A percentile compares a stretch with the other conserved stretches of the same genome.
Evolutionary conservation across 148 eudicot genomes (phyloP).

Genomic region (Salicornia ramosissima): DNA sequence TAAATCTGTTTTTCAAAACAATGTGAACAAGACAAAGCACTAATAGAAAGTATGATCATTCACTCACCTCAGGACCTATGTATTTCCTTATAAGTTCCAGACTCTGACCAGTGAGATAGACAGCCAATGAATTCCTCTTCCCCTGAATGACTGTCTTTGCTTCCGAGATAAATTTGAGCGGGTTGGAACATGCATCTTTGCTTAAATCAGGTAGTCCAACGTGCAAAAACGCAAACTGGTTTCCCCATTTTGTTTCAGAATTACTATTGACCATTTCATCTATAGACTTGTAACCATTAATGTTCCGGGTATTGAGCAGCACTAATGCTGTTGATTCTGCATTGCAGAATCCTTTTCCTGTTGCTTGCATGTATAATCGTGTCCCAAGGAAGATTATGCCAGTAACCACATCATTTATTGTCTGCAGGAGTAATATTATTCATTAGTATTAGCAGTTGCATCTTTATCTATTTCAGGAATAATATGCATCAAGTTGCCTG

Average conservation of each 20-base stretch:
- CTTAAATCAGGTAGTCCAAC: slow-evolving; percentile 46
- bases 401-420: slow-evolving; percentile 63
- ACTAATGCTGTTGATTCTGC: slow-evolving; percentile 68
- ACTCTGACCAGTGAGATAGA: slow-evolving; percentile 61
- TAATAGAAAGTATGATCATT: background rate
- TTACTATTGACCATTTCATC: slow-evolving; percentile 58
- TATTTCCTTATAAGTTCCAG: slow-evolving; percentile 47
- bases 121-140: slow-evolving; percentile 63
- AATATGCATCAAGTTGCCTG: too few species aligned
- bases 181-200: slow-evolving; percentile 21
- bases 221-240: slow-evolving; percentile 76
- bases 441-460: background rate
- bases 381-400: slow-evolving; percentile 67
- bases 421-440: slow-evolving; percentile 36
- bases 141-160: slow-evolving; percentile 48
- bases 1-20: background rate
- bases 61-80: slow-evolving; percentile 72
- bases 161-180: slow-evolving; percentile 42
- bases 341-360: slow-evolving; percentile 23
- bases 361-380: slow-evolving; percentile 60
- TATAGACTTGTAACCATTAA: slow-evolving; percentile 58
- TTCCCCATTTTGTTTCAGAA: slow-evolving; percentile 57
- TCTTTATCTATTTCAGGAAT: background rate
- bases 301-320: slow-evolving; percentile 68
- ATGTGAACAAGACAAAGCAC: background rate